Percentiles rank a stretch among this genome's conserved stretches.
phyloP scores from a whole-genome alignment of 176 grass and related monocot species.

The Avena atlantica region DNA sequence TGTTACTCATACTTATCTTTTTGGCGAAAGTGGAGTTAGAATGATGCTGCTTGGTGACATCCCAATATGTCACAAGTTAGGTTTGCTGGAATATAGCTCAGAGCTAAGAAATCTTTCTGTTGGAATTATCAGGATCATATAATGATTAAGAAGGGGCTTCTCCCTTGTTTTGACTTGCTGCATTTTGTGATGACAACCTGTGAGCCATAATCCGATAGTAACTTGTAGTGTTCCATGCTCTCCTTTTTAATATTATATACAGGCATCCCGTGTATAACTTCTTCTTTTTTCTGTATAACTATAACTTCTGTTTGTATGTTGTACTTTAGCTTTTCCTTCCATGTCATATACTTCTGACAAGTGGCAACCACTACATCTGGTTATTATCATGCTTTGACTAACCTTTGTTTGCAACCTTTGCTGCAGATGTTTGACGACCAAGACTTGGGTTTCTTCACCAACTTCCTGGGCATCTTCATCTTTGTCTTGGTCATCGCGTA shows the following conservation, averaged over 20 bases:
- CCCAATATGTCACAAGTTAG: neutral
- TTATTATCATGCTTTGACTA: neutral
- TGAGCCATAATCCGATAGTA: neutral
- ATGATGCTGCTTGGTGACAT: neutral
- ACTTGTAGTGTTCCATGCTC: neutral
- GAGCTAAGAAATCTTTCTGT: neutral
- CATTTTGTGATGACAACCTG: neutral
- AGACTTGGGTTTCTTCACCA: conserved; percentile 90
- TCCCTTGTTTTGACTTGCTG: conserved; percentile 4
- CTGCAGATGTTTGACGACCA: conserved; percentile 95
- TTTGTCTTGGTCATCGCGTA: conserved; percentile 80
- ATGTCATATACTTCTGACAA: neutral
- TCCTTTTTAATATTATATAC: neutral
- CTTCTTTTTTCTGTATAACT: too few species aligned
- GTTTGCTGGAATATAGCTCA: neutral
- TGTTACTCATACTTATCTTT: neutral
- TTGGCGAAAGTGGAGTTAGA: neutral
- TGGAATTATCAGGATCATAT: neutral
- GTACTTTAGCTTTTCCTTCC: neutral
- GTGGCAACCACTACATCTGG: neutral
- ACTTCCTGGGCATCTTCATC: conserved; percentile 92
- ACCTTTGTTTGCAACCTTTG: conserved; percentile 14
- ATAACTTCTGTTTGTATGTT: conserved; percentile 13
- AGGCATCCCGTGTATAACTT: too few species aligned
- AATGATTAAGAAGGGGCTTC: neutral